Evolutionary conservation across 176 grass and related monocot species (phyloP), one percentile per base, ranked within the genome.

Genomic region (Rhynchospora breviuscula): DNA sequence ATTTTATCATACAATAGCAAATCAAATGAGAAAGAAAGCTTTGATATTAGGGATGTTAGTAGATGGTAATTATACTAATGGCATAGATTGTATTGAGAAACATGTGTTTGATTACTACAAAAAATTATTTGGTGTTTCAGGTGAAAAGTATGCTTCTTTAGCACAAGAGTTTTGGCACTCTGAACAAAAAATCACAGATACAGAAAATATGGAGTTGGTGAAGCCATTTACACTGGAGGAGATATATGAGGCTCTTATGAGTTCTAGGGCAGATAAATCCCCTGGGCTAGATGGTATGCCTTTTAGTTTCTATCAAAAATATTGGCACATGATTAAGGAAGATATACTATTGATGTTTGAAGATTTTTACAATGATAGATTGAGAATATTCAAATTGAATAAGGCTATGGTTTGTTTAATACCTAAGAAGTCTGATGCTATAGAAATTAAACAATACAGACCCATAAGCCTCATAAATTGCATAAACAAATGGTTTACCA

Each of bases 21-120:
- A 5, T 6, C 17, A 59, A 0, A 19, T 0, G 4, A 59, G 5
- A 7, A 59, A 59, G 1, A 59, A 19, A 7, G 2, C n/a, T 7
- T 3, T 1, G 3, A 19, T 0, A n/a, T 6, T 59, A 6, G n/a
- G n/a, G 1, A 40, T 40, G 35, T 1, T 5, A 40, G n/a, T 59
- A 17, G 7, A 57, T 59, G 57, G 2, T 5, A 17, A 0, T 1
- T 8, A n/a, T 0, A 58, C 15, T 18, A 6, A 4, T 59, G 57
- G n/a, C 1, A 0, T 6, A n/a, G 6, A 59, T 0, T 18, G 6
- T 0, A 59, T 59, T n/a, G 5, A 19, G 7, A 6, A n/a, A 0
- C 57, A 59, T n/a, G 7, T 59, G 6, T 0, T 59, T 14, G 7
- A 0, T 7, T 59, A 18, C 7, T 59, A 59, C 7, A 18, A 59